Evolutionary conservation across 345 rosid species (phyloP).

Genomic region (Murraya paniculata): DNA sequence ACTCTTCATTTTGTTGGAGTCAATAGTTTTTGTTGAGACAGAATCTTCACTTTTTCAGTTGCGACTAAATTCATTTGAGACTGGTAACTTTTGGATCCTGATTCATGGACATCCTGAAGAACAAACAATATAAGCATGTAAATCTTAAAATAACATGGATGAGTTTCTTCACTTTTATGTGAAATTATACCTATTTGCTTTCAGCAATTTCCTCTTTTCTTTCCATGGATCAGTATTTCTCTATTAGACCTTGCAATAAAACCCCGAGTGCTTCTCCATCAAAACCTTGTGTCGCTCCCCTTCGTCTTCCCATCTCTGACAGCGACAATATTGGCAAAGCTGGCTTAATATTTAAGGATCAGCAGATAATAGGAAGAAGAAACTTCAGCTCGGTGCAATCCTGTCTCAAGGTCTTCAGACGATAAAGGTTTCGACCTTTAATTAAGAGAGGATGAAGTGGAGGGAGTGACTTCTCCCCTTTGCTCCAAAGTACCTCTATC

Average conservation of each 20-base stretch:
- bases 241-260: slow-evolving; percentile 47
- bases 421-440: slow-evolving; percentile 62
- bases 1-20: not conserved
- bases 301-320: slow-evolving; percentile 62
- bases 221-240: slow-evolving; percentile 41
- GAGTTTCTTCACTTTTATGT: not conserved
- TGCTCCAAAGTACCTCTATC: slow-evolving; percentile 74
- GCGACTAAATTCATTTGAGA: slow-evolving; percentile 9
- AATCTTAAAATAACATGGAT: not conserved
- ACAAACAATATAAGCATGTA: slow-evolving; percentile 2
- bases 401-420: slow-evolving; percentile 54
- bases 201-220: slow-evolving; percentile 33
- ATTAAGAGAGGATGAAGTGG: slow-evolving; percentile 59
- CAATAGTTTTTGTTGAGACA: slow-evolving; percentile 8
- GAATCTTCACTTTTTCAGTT: slow-evolving; percentile 1
- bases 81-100: slow-evolving; percentile 15
- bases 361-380: not conserved
- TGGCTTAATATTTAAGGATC: not conserved
- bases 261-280: slow-evolving; percentile 64
- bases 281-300: slow-evolving; percentile 39
- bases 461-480: slow-evolving; percentile 53
- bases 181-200: slow-evolving; percentile 26
- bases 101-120: slow-evolving; percentile 20
- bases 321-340: not conserved
- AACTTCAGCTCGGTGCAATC: slow-evolving; percentile 16